Base-by-base conservation (phyloP, 345 rosid species). In the Populus davidiana region DNA sequence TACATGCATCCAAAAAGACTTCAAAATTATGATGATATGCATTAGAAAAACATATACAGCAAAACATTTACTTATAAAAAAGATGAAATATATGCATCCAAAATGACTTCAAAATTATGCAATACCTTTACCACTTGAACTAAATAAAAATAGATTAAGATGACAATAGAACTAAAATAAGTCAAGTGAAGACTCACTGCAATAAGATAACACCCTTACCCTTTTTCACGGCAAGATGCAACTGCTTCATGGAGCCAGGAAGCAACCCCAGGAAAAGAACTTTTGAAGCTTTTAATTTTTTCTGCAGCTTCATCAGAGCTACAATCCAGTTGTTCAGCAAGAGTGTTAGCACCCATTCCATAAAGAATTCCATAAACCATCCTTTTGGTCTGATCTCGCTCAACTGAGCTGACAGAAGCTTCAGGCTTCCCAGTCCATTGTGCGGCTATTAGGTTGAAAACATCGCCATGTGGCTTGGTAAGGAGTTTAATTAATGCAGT, bases 271-370 rank as follows among this genome's bases (percentile, higher is more conserved):
- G 98, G 96, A 88, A 93, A 95, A 77, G 85, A 82, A 82, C 83
- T 86, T 88, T 93, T 92, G 78, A 95, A 92, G 85, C 90, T 87
- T 87, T 81, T 83, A 76, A 93, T 95, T 88, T 91, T 95, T 74
- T 86, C 93, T 73, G 87, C 85, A 77, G 99, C 99, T 87, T 87
- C 98, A 75, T 91, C 93, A 29, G 91, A 74, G 80, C 87, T 89
- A 86, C 98, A 95, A 71, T 87, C 88, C 81, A 95, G 88, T 85
- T 95, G 98, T 80, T 92, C 93, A 38, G 97, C 88, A 78, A 95
- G 97, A 78, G 85, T 82, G 41, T 87, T 91, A 73, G 99, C 91
- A 78, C 99, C 99, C 99, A 95, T 95, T 81, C 99, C 99, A 84
- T 95, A 95, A 36, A 95, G 94, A 86, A 95, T 92, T 63, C 98